Conservation (phyloP, 495 filamentous ascomycete genomes). For the Daldinia concentrica region DNA sequence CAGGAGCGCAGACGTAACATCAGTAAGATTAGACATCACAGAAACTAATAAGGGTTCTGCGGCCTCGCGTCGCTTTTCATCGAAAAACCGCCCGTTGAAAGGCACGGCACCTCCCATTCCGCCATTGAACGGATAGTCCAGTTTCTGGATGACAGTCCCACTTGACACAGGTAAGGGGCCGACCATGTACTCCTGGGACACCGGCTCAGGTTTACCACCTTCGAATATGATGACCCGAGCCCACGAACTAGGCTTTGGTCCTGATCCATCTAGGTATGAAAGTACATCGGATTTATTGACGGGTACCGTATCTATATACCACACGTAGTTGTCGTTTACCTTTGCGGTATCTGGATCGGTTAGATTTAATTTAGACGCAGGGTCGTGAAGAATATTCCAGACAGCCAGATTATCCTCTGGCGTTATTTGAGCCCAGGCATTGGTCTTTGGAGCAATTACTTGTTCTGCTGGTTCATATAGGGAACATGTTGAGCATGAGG, state of each 20-base stretch:
- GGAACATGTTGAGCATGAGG: slow-evolving; percentile 21
- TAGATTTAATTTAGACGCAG: slow-evolving; percentile 45
- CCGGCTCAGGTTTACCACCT: slow-evolving; percentile 55
- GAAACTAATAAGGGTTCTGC: slow-evolving; percentile 44
- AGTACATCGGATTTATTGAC: slow-evolving; percentile 64
- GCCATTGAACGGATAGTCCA: slow-evolving; percentile 59
- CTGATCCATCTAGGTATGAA: slow-evolving; percentile 56
- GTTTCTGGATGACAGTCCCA: slow-evolving; percentile 50
- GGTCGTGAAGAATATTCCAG: slow-evolving; percentile 46
- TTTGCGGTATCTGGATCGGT: slow-evolving; percentile 39
- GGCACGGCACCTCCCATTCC: slow-evolving; percentile 46
- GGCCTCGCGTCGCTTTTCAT: slow-evolving; percentile 42
- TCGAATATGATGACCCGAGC: slow-evolving; percentile 59
- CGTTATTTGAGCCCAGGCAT: slow-evolving; percentile 47
- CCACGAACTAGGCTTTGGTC: slow-evolving; percentile 53
- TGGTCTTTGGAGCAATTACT: slow-evolving; percentile 40
- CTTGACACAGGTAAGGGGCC: slow-evolving; percentile 59
- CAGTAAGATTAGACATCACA: slow-evolving; percentile 48
- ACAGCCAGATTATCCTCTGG: slow-evolving; percentile 43
- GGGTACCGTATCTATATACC: slow-evolving; percentile 58
- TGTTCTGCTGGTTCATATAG: slow-evolving; percentile 28
- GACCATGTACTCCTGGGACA: slow-evolving; percentile 58
- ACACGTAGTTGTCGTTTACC: slow-evolving; percentile 50
- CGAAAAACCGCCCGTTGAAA: slow-evolving; percentile 50
- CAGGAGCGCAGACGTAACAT: slow-evolving; percentile 49